Conservation (phyloP, 2,329 filamentous ascomycete genomes). For the Fonsecaea pedrosoi region DNA sequence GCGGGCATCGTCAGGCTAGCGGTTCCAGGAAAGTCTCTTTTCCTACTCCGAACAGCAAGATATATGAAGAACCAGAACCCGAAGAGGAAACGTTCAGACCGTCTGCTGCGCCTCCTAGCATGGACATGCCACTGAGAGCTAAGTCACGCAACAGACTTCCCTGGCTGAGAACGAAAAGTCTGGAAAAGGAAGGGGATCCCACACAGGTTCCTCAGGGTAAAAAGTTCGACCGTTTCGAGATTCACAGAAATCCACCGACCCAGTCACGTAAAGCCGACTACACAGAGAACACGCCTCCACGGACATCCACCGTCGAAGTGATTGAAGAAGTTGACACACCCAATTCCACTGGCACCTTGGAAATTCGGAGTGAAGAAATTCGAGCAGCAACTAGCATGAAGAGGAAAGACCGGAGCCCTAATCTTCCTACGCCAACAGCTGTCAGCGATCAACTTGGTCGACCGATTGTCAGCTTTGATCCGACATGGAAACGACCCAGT, state of each 20-base stretch:
- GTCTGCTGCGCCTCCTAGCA: slow-evolving; percentile 33
- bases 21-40: slow-evolving; percentile 59
- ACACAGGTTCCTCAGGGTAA: slow-evolving; percentile 47
- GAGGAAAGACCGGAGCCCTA: slow-evolving; percentile 82
- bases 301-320: slow-evolving; percentile 37
- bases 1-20: slow-evolving; percentile 45
- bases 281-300: slow-evolving; percentile 66
- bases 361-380: slow-evolving; percentile 86
- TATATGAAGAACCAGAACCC: slow-evolving; percentile 85
- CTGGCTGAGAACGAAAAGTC: slow-evolving; percentile 48
- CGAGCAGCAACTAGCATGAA: slow-evolving; percentile 88
- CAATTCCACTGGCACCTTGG: slow-evolving; percentile 75
- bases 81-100: slow-evolving; percentile 16
- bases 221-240: slow-evolving; percentile 68
- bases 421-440: slow-evolving; percentile 84
- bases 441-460: slow-evolving; percentile 89
- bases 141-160: slow-evolving; percentile 70
- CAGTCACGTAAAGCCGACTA: slow-evolving; percentile 84
- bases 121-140: slow-evolving; percentile 59
- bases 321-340: slow-evolving; percentile 50
- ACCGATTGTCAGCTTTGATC: slow-evolving; percentile 96
- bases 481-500: slow-evolving; percentile 67
- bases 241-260: slow-evolving; percentile 80
- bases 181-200: slow-evolving; percentile 46
- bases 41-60: slow-evolving; percentile 65